These are phyloP conservation scores for Chlorella variabilis DNA, from an alignment of 163 green algal genomes.

Conservation along the genomic window DNA sequence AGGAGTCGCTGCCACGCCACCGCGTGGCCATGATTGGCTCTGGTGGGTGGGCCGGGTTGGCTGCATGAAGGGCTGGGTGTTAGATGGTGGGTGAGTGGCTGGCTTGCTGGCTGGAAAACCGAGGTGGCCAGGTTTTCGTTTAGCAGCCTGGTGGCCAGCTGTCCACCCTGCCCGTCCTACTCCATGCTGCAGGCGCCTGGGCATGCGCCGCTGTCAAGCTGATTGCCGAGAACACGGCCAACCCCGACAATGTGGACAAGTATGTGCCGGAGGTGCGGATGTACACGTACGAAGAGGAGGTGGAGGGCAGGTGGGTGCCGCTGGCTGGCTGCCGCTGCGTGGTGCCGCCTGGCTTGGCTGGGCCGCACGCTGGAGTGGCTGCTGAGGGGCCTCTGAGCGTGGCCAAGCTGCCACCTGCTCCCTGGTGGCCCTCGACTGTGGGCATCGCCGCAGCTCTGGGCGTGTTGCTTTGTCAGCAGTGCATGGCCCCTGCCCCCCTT, in stretches of 20 bases:
- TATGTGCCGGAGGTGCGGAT: slow-evolving; percentile 72
- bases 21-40: slow-evolving; percentile 74
- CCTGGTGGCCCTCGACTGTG: too few species aligned
- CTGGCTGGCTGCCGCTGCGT: neutral
- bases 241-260: slow-evolving; percentile 42
- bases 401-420: too few species aligned
- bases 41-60: slow-evolving; percentile 65
- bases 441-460: too few species aligned
- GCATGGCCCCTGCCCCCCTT: too few species aligned
- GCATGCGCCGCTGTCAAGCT: slow-evolving; percentile 26
- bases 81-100: neutral
- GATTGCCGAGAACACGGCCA: slow-evolving; percentile 56
- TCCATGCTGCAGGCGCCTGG: slow-evolving; percentile 11
- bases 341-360: neutral
- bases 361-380: neutral
- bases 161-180: too few species aligned
- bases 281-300: slow-evolving; percentile 82
- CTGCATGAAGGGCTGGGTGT: too few species aligned
- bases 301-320: slow-evolving; percentile 49
- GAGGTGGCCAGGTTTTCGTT: too few species aligned
- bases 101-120: neutral
- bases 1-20: slow-evolving; percentile 55
- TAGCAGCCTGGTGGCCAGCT: too few species aligned
- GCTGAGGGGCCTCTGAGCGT: too few species aligned
- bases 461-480: too few species aligned